Evolutionary conservation across 768 basidiomycete genomes (phyloP).

Genomic region (Austroboletus eburneus): DNA sequence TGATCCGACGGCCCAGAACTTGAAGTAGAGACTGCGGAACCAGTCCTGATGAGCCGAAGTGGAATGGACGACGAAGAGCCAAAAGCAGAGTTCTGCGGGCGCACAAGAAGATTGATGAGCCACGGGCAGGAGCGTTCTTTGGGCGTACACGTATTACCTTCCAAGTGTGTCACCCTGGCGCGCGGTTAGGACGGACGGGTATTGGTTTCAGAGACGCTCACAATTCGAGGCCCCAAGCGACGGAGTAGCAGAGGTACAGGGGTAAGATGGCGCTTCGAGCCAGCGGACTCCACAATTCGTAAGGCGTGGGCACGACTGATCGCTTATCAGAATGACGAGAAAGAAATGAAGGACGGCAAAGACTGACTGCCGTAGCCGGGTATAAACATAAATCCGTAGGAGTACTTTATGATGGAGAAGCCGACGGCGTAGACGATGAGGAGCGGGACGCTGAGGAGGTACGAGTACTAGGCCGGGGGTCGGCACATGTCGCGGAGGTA

Average conservation of each 20-base stretch:
- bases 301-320: constrained; percentile 65
- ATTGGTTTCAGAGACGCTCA: no score
- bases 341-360: background rate
- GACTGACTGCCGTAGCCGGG: constrained; percentile 42
- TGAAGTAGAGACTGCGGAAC: constrained; percentile 76
- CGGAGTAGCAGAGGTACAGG: constrained; percentile 55
- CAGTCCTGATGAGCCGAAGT: constrained; percentile 62
- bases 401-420: constrained; percentile 69
- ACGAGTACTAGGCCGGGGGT: constrained; percentile 74
- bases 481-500: no score
- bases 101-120: background rate
- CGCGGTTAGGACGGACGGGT: no score
- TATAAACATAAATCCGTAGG: constrained; percentile 52
- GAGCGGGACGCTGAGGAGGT: constrained; percentile 59
- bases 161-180: constrained; percentile 69
- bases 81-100: constrained; percentile 75
- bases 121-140: background rate
- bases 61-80: constrained; percentile 77
- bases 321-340: background rate
- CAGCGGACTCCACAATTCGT: constrained; percentile 46
- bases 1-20: constrained; percentile 67
- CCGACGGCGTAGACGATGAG: constrained; percentile 56
- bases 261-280: constrained; percentile 57
- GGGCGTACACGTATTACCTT: constrained; percentile 45
- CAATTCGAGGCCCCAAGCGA: constrained; percentile 77